Conservation (phyloP, 2,329 filamentous ascomycete genomes). For the Colletotrichum gloeosporioides region DNA sequence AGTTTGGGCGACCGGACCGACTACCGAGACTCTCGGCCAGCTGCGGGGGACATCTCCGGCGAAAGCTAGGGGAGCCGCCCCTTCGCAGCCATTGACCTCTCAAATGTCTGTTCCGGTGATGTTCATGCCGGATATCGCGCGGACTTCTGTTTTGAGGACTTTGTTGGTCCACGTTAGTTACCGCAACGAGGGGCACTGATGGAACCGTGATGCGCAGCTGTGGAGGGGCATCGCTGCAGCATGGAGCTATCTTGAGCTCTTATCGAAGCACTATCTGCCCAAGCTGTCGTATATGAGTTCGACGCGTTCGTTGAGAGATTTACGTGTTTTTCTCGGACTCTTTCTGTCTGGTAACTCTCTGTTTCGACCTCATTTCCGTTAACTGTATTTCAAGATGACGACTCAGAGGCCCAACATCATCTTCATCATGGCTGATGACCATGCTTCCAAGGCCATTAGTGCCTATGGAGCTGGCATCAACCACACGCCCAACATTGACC, state of each 20-base stretch:
- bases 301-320: neutral
- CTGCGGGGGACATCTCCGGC: neutral
- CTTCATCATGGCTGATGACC: constrained; percentile 62
- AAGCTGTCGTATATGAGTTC: neutral
- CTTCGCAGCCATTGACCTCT: neutral
- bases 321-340: neutral
- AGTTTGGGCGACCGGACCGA: constrained; percentile 2
- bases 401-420: constrained; percentile 35
- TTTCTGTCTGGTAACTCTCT: neutral
- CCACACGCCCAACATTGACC: constrained; percentile 55
- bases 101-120: neutral
- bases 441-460: constrained; percentile 54
- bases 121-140: neutral
- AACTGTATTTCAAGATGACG: neutral
- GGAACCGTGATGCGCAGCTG: neutral
- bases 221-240: neutral
- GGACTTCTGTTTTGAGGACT: neutral
- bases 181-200: neutral
- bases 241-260: neutral
- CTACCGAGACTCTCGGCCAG: neutral
- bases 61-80: neutral
- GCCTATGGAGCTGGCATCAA: constrained; percentile 58
- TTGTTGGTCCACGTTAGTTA: no score
- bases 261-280: neutral
- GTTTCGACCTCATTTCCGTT: neutral